Percentiles rank a stretch among this genome's conserved stretches.
phyloP scores from a whole-genome alignment of 106 monocot genomes.

The Apostasia shenzhenica region DNA sequence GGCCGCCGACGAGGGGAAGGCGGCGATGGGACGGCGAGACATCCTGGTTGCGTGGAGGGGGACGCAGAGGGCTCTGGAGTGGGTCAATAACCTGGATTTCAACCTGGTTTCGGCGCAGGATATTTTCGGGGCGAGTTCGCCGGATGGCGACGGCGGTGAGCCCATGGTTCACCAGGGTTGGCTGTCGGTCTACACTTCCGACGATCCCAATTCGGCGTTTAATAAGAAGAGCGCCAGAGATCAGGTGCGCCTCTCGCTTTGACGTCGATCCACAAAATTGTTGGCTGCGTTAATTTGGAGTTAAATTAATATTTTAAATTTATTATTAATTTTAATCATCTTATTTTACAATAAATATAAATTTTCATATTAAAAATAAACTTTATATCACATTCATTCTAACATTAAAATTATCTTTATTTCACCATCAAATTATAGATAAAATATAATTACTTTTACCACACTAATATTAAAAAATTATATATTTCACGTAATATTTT shows the following conservation, averaged over 20 bases:
- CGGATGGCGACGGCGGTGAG: neutral
- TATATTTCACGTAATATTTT: no score
- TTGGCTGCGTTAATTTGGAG: neutral
- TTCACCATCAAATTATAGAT: no score
- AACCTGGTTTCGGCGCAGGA: slow-evolving; percentile 16
- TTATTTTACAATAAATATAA: neutral
- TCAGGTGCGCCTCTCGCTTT: slow-evolving; percentile 17
- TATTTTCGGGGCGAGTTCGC: neutral
- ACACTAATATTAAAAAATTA: no score
- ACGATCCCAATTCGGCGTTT: slow-evolving; percentile 24
- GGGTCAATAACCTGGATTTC: slow-evolving; percentile 49
- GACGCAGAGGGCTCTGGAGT: slow-evolving; percentile 44
- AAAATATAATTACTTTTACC: no score
- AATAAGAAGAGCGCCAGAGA: slow-evolving; percentile 34
- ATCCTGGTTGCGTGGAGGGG: slow-evolving; percentile 72
- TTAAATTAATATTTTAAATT: neutral
- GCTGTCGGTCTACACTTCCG: slow-evolving; percentile 40
- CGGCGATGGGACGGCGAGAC: slow-evolving; percentile 48
- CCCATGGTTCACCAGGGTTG: slow-evolving; percentile 38
- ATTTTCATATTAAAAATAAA: no score
- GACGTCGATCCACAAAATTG: no score
- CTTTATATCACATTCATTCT: no score
- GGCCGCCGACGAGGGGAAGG: slow-evolving; percentile 47
- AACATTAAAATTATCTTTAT: no score
- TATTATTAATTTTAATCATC: neutral